phyloP scores from a whole-genome alignment of 2,329 filamentous ascomycete species.

The Pyricularia grisea region DNA sequence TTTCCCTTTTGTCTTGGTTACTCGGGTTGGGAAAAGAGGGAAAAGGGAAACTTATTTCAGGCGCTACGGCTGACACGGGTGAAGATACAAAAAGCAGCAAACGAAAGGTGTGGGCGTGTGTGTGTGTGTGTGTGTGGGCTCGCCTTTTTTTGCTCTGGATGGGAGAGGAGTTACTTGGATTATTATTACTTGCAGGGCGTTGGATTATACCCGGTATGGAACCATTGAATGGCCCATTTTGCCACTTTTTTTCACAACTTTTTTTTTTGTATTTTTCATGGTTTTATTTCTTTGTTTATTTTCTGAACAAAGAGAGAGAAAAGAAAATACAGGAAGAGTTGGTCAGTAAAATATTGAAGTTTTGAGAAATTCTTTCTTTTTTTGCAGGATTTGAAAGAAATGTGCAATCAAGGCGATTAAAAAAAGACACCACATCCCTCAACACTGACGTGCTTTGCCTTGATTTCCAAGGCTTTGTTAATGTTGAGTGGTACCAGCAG shows the following conservation, averaged over 20 bases:
- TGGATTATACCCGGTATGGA: neutral
- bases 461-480: neutral
- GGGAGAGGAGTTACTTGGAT: neutral
- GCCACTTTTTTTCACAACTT: neutral
- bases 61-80: neutral
- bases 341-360: too few species aligned
- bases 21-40: neutral
- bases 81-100: neutral
- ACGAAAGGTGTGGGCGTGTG: too few species aligned
- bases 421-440: neutral
- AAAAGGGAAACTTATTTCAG: neutral
- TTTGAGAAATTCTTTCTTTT: too few species aligned
- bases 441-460: neutral
- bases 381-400: neutral
- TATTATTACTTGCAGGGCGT: neutral
- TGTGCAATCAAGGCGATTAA: neutral
- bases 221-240: neutral
- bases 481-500: too few species aligned
- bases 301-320: neutral
- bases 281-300: too few species aligned
- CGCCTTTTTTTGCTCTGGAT: neutral
- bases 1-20: neutral
- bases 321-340: neutral
- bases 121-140: too few species aligned
- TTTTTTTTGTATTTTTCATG: too few species aligned